Conservation (phyloP, 1,139 yeast species). For the Taphrina betulina region DNA sequence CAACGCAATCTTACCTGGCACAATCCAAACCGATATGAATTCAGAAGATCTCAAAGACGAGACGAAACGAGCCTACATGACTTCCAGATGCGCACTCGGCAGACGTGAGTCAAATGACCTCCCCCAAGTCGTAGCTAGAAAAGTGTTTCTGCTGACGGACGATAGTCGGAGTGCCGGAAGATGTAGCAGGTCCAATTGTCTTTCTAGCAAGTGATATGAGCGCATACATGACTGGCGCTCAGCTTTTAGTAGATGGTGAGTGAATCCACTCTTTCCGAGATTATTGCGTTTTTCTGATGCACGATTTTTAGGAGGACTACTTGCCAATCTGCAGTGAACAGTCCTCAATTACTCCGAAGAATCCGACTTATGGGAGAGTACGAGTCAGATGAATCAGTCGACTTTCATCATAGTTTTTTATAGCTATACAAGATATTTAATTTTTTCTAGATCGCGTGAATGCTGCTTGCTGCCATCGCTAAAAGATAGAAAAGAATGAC, state of each 20-base stretch:
- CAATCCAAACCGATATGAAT: constrained; percentile 51
- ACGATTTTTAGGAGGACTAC: no score
- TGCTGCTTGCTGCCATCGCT: no score
- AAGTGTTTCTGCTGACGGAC: not conserved
- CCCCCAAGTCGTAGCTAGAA: not conserved
- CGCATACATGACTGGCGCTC: constrained; percentile 49
- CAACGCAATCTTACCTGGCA: constrained; percentile 59
- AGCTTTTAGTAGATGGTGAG: constrained; percentile 50
- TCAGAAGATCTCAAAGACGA: constrained; percentile 47
- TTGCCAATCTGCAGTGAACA: not conserved
- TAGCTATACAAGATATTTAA: no score
- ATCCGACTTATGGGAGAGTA: no score
- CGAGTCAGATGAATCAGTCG: no score
- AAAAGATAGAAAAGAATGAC: no score
- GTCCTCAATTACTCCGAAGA: no score
- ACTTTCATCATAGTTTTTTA: no score
- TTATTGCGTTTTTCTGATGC: no score
- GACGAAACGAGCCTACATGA: constrained; percentile 45
- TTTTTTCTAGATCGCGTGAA: no score
- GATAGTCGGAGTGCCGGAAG: constrained; percentile 48
- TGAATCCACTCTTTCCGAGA: not conserved
- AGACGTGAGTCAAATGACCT: constrained; percentile 40
- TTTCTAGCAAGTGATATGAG: constrained; percentile 52
- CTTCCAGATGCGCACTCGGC: constrained; percentile 49
- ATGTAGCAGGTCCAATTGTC: constrained; percentile 52